Evolutionary conservation across 2,329 filamentous ascomycete genomes (phyloP), one percentile per base, ranked within the genome.

Genomic region (Endoconidiophora polonica): DNA sequence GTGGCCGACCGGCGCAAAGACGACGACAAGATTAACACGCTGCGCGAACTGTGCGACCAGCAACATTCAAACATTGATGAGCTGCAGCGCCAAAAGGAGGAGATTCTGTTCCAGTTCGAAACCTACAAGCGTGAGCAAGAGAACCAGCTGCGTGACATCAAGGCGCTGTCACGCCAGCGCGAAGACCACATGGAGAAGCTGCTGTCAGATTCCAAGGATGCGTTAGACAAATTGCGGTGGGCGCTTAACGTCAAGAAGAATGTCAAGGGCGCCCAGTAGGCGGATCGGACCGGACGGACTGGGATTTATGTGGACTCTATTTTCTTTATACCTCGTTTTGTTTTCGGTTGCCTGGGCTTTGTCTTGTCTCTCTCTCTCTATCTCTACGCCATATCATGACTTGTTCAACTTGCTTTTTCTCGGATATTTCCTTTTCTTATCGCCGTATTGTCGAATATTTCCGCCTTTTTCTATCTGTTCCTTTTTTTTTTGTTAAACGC

Each of bases 1-100:
- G 67, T 72, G 44, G 67, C 71, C 38, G 73, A 79, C 58, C 68
- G 77, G 52, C 68, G 64, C 54, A 67, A 66, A 47, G 79, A 84
- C 58, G 76, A 80, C 57, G 71, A 74, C 59, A 77, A 73, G 63
- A 78, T 83, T 56, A 70, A 67, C 54, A 77, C 74, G 29, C 66
- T 86, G 46, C 71, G 77, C 47, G 77, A 83, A 53, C 69, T 87
- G 29, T 81, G 77, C 60, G 81, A 86, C 55, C 82, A 87, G 63
- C 78, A 86, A 60, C 74, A 83, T 55, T 71, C 73, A 58, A 83
- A 85, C 57, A 72, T 83, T 52, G 73, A 74, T 51, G 69, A 76
- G 52, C 65, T 80, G 22, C 65, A 66, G 52, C 69, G 71, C 45
- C 73, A 82, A 58, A 83, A 84, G 58, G 71, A 75, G 24, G 73